A percentile compares a stretch with the other conserved stretches of the same genome.
Evolutionary conservation across 2,329 filamentous ascomycete species (phyloP).

Genomic region (Plenodomus lindquistii): DNA sequence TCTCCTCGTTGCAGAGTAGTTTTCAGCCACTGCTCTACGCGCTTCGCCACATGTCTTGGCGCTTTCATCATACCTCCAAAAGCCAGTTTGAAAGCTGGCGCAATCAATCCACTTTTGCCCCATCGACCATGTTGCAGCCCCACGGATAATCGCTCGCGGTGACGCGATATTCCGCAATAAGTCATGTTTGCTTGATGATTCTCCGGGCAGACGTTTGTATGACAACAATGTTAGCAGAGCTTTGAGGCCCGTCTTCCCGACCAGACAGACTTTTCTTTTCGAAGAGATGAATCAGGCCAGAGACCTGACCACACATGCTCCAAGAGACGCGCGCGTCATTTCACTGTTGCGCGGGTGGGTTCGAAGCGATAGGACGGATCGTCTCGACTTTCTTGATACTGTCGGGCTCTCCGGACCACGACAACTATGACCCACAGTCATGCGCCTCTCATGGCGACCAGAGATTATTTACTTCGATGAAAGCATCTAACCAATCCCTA

Average conservation of each 20-base stretch:
- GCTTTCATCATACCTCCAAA: not conserved
- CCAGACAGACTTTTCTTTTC: not conserved
- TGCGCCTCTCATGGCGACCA: conserved; percentile 7
- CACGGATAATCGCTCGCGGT: not conserved
- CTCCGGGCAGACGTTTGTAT: too few species aligned
- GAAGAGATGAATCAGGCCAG: not conserved
- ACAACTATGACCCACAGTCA: conserved; percentile 16
- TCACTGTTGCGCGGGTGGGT: conserved; percentile 1
- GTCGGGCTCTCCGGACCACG: conserved; percentile 12
- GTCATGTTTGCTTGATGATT: not conserved
- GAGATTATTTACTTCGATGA: conserved; percentile 1
- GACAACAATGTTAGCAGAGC: too few species aligned
- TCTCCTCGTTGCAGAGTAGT: not conserved
- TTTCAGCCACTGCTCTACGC: not conserved
- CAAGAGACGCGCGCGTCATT: not conserved
- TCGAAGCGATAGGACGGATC: not conserved
- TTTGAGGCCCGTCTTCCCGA: not conserved
- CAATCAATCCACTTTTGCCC: conserved; percentile 3
- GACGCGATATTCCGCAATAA: not conserved
- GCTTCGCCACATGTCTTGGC: not conserved
- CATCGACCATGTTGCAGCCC: conserved; percentile 3
- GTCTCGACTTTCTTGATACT: conserved; percentile 4
- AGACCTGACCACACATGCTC: not conserved
- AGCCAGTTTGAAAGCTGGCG: conserved; percentile 1
- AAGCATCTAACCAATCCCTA: not conserved